Conservation (phyloP, 129 eudicot genomes). For the Saposhnikovia divaricata region DNA sequence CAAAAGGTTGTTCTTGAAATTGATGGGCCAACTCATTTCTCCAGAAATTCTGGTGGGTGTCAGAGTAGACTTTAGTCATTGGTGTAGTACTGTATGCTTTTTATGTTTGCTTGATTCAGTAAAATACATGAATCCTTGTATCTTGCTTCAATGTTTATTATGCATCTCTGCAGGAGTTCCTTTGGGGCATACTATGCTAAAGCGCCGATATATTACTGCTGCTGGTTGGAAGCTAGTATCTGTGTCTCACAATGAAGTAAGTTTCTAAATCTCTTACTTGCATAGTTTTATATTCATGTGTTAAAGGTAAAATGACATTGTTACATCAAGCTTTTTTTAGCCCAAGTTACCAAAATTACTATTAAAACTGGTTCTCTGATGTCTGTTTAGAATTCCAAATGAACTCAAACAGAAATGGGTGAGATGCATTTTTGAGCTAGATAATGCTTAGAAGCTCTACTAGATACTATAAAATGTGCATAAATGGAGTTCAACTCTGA, state of each 20-base stretch:
- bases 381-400: neutral
- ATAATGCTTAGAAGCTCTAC: neutral
- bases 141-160: slow-evolving; percentile 1
- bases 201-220: slow-evolving; percentile 72
- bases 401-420: neutral
- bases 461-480: neutral
- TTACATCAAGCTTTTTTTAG: neutral
- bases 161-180: slow-evolving; percentile 53
- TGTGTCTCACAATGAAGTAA: slow-evolving; percentile 66
- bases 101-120: neutral
- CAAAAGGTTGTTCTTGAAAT: slow-evolving; percentile 74
- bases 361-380: neutral
- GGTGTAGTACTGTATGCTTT: neutral
- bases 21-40: slow-evolving; percentile 94
- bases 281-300: neutral
- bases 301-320: neutral
- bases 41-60: slow-evolving; percentile 66
- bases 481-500: neutral
- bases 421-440: neutral
- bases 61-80: neutral
- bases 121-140: neutral
- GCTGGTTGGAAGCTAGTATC: slow-evolving; percentile 87
- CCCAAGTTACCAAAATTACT: neutral
- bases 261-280: slow-evolving; percentile 19
- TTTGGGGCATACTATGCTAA: slow-evolving; percentile 76